phyloP scores from a whole-genome alignment of 352 stramenopile genomes.

The Peronospora destructor region DNA sequence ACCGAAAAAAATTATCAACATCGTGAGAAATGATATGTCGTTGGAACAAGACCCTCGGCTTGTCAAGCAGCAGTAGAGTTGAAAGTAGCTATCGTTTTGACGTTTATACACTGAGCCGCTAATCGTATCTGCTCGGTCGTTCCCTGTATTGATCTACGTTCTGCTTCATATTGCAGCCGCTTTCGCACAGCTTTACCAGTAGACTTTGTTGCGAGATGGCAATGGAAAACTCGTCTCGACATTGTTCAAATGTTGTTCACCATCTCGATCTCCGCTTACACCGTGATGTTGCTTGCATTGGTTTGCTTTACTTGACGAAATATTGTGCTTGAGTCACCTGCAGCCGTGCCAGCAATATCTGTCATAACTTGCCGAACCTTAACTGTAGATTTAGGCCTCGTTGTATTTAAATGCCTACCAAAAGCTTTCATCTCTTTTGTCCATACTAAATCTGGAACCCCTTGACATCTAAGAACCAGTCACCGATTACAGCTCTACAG shows the following conservation, averaged over 20 bases:
- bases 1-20: conserved; percentile 4
- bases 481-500: no score
- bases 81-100: conserved; percentile 16
- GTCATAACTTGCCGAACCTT: conserved; percentile 32
- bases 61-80: conserved; percentile 1
- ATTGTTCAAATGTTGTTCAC: conserved; percentile 27
- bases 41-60: not conserved
- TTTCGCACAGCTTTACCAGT: conserved; percentile 53
- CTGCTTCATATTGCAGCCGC: conserved; percentile 57
- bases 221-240: conserved; percentile 70
- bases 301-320: conserved; percentile 46
- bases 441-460: no score
- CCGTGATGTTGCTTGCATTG: conserved; percentile 5
- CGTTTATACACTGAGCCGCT: conserved; percentile 13
- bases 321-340: conserved; percentile 27
- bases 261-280: conserved; percentile 8
- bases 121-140: conserved; percentile 18
- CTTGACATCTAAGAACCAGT: conserved; percentile 4
- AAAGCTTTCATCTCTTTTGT: no score
- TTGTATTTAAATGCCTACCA: conserved; percentile 15
- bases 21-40: conserved; percentile 3
- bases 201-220: conserved; percentile 44
- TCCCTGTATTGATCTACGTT: conserved; percentile 13
- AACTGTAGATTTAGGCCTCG: conserved; percentile 9
- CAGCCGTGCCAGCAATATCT: conserved; percentile 46